These are phyloP conservation scores for Lentinula sp. DNA, from an alignment of 768 basidiomycete species.

Conservation along the genomic window DNA sequence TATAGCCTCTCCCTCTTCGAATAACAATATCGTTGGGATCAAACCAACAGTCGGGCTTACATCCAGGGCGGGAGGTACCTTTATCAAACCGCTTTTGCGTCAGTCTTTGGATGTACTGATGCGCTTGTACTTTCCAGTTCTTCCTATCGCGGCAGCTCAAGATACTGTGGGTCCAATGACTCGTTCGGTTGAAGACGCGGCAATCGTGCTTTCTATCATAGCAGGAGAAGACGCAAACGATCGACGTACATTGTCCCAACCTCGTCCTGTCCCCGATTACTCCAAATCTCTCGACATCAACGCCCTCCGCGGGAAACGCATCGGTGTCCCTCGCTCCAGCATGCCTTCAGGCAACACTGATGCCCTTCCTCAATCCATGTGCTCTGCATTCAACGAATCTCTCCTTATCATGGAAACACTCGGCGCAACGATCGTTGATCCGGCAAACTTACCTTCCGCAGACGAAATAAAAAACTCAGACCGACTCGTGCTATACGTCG, in stretches of 20 bases:
- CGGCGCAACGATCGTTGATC: slow-evolving; percentile 41
- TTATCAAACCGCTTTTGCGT: slow-evolving; percentile 28
- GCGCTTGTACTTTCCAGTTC: slow-evolving; percentile 21
- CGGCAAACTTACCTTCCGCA: slow-evolving; percentile 35
- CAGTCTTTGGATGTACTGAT: neutral
- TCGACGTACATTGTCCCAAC: slow-evolving; percentile 33
- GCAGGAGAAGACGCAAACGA: slow-evolving; percentile 36
- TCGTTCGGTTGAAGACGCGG: slow-evolving; percentile 30
- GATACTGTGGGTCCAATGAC: slow-evolving; percentile 33
- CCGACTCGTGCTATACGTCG: slow-evolving; percentile 26
- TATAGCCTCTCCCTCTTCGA: slow-evolving; percentile 35
- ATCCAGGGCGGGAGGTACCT: slow-evolving; percentile 34
- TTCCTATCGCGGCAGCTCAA: slow-evolving; percentile 36
- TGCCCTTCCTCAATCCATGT: slow-evolving; percentile 13
- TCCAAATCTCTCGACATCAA: slow-evolving; percentile 25
- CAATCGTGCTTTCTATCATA: slow-evolving; percentile 31
- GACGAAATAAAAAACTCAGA: slow-evolving; percentile 24
- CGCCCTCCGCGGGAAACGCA: slow-evolving; percentile 32
- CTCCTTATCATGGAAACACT: slow-evolving; percentile 28
- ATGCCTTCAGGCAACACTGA: slow-evolving; percentile 16
- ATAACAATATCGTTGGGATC: slow-evolving; percentile 34
- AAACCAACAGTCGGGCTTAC: slow-evolving; percentile 35
- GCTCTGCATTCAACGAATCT: slow-evolving; percentile 30
- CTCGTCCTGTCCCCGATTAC: slow-evolving; percentile 34
- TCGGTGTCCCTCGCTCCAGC: slow-evolving; percentile 37